Evolutionary conservation across 768 basidiomycete genomes (phyloP).

Genomic region (Tricholoma furcatifolium): DNA sequence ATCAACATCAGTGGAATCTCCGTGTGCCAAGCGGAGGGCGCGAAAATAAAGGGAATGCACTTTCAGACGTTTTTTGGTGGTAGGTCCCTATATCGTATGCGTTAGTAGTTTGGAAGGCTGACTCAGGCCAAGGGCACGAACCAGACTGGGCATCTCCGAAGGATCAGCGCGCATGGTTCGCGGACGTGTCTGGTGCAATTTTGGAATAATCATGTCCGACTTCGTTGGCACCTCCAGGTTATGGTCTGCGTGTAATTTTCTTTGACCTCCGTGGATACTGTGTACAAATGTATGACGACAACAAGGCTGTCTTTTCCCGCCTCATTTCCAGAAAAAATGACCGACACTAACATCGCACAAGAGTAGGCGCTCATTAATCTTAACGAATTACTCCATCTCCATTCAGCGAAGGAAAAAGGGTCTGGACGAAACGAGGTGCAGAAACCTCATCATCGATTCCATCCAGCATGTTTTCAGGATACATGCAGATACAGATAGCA

Average conservation of each 20-base stretch:
- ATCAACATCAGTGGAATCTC: conserved; percentile 49
- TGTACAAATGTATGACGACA: no score
- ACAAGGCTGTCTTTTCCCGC: no score
- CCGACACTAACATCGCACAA: neutral
- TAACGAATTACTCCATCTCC: neutral
- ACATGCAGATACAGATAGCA: neutral
- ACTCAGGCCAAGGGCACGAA: conserved; percentile 38
- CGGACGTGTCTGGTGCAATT: conserved; percentile 47
- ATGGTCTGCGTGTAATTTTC: neutral
- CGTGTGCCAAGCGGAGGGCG: conserved; percentile 40
- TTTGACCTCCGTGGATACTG: no score
- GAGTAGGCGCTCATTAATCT: neutral
- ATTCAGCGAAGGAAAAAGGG: neutral
- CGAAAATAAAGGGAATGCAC: conserved; percentile 65
- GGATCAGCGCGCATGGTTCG: conserved; percentile 54
- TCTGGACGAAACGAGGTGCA: neutral
- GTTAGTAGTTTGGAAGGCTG: neutral
- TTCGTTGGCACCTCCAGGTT: neutral
- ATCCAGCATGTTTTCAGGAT: neutral
- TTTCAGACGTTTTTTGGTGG: conserved; percentile 82
- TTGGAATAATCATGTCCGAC: conserved; percentile 10
- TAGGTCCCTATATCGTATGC: conserved; percentile 21
- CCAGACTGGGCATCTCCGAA: conserved; percentile 61
- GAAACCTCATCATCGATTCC: neutral
- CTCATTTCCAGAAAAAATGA: no score